Conservation (phyloP, 2,329 filamentous ascomycete genomes). For the Aspergillus nomiae region DNA sequence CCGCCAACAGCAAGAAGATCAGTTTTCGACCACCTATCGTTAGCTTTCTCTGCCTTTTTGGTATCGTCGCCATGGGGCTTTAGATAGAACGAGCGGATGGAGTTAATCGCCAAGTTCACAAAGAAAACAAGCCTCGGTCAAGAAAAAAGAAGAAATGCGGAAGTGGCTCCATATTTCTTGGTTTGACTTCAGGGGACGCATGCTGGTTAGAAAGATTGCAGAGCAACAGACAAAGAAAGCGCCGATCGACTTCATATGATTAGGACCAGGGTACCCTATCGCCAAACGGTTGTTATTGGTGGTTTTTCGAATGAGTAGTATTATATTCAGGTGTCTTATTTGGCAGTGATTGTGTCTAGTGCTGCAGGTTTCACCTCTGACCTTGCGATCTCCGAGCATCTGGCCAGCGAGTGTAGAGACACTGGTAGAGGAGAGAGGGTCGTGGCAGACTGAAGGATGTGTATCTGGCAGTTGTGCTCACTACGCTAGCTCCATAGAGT, state of each 20-base stretch:
- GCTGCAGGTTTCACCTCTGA: no score
- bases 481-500: no score
- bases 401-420: no score
- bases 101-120: neutral
- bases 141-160: neutral
- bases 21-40: neutral
- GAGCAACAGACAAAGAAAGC: neutral
- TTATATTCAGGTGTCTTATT: neutral
- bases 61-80: neutral
- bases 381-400: no score
- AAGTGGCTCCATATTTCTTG: neutral
- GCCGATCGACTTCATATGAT: neutral
- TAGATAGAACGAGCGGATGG: neutral
- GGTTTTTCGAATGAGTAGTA: neutral
- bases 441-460: no score
- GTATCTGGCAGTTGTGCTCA: no score
- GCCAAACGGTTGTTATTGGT: neutral
- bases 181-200: neutral
- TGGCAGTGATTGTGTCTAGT: neutral
- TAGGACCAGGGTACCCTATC: neutral
- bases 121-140: neutral
- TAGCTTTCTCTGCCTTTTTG: neutral
- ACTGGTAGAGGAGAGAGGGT: no score
- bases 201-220: neutral
- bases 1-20: slow-evolving; percentile 5